Evolutionary conservation across 306 rosid species (phyloP), one percentile per base, ranked within the genome.

Genomic region (Argentina anserina): DNA sequence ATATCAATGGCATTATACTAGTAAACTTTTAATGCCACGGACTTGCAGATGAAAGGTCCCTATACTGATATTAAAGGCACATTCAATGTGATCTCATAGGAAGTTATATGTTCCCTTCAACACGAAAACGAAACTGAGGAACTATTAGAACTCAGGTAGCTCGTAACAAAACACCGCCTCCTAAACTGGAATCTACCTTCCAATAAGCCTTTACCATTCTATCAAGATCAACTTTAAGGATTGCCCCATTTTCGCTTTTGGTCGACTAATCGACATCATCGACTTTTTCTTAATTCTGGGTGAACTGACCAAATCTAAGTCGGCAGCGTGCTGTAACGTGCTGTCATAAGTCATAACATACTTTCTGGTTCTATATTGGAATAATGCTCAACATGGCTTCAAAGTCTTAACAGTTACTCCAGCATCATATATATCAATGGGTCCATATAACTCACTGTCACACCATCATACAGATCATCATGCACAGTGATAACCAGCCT

Each of bases 331-430:
- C 52, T 71, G 75, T 34, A 34, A 52, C 17, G 26, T 25, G 75
- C 39, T 70, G 75, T 13, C 75, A 58, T 26, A 37, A 36, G 75
- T 13, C 75, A 58, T 26, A 37, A 36, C 45, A 53, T 52, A 53
- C 50, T 66, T 53, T 62, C 67, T 34, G 43, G 28, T 18, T 62
- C 26, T 25, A 26, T 25, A 55, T 21, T 25, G 52, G 55, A 59
- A 5, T 37, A 45, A 25, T 71, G 28, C 50, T 25, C 29, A 55
- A 40, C 53, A 56, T 26, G 65, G 66, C 75, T 71, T 26, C 33
- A 29, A 20, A 18, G 14, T 55, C 36, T 18, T 62, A 17, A 12
- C 8, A 17, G 42, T 33, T n/a, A 34, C 67, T 34, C 18, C 65
- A 55, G 33, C 31, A 56, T 56, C 40, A 31, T 60, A 60, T 18